Evolutionary conservation across 2,329 filamentous ascomycete species (phyloP), one percentile per base, ranked within the genome.

Genomic region (Grosmannia penicillata): DNA sequence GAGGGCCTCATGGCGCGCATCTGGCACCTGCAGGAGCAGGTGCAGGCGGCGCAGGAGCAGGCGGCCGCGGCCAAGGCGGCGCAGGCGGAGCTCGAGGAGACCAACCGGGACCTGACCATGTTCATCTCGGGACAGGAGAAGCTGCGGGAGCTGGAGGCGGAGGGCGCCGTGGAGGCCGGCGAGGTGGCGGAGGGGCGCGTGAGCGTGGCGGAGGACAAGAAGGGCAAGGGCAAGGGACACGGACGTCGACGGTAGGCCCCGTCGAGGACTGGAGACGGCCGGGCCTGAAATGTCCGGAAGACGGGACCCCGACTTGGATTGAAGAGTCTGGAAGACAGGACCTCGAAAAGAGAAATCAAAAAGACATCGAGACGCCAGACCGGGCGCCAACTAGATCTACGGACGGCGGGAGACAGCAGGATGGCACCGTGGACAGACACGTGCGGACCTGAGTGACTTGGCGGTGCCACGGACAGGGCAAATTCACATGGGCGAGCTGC

Each of bases 111-210:
- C 54, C 55, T 95, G 53, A 77, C 69, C 36, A 87, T 93, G 68
- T 93, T 89, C 52, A 89, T 95, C 43, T 82, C 76, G 17, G 81
- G 83, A 0, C 75, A 82, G 56, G 77, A 91, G 58, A 89, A 85
- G 58, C 58, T 95, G 49, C 78, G 72, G 60, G 71, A 78, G 56
- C 60, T 86, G 58, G 72, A 75, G 54, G 70, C 69, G 22, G 69
- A 68, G 47, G 75, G 70, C 0, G 55, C 65, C 46, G 49, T 71
- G 25, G 66, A 72, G 41, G 71, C 75, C 24, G 82, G 80, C n/a
- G 82, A 89, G 55, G 57, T 91, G 27, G 74, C 78, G 47, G 80
- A 79, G 37, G 82, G 82, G 0, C 82, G 71, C 38, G 66, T 78
- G n/a, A 75, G 70, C 45, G 65, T 84, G 30, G 72, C 77, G 2